Evolutionary conservation across 345 rosid genomes (phyloP).

Genomic region (Moricandia moricandioides): DNA sequence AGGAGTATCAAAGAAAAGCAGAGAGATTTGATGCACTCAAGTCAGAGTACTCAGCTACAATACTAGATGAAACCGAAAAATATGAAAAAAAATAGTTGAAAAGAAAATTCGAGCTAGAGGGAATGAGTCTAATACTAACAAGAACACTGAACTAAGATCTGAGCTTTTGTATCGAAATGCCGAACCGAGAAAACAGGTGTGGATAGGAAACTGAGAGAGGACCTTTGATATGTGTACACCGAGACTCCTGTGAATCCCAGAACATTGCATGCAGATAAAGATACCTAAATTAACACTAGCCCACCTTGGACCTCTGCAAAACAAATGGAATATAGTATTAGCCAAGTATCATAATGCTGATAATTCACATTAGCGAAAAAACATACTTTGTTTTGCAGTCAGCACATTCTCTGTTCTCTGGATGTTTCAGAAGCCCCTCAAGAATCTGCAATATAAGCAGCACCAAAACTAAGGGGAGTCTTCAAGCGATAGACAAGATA

Average conservation of each 20-base stretch:
- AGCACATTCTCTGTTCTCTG: slow-evolving; percentile 94
- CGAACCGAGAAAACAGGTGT: neutral
- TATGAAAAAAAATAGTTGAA: neutral
- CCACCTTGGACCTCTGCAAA: slow-evolving; percentile 95
- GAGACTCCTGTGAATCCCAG: slow-evolving; percentile 96
- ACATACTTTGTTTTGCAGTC: slow-evolving; percentile 96
- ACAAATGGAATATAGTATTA: slow-evolving; percentile 29
- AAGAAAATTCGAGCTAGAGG: neutral
- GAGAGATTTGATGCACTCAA: neutral
- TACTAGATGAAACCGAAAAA: too few species aligned
- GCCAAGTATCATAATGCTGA: slow-evolving; percentile 21
- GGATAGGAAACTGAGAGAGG: slow-evolving; percentile 13
- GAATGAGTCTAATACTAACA: neutral
- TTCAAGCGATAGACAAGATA: neutral
- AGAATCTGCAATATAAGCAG: slow-evolving; percentile 57
- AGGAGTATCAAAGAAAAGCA: neutral
- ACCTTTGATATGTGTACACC: slow-evolving; percentile 99
- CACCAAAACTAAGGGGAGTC: neutral
- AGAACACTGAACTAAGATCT: neutral
- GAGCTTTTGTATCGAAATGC: neutral
- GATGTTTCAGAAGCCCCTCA: slow-evolving; percentile 90
- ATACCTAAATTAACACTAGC: slow-evolving; percentile 98
- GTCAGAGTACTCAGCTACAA: too few species aligned
- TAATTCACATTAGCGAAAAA: slow-evolving; percentile 6
- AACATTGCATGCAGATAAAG: slow-evolving; percentile 98